These are phyloP conservation scores for Ceratobasidium sp. DNA, from an alignment of 1,284 basidiomycete species.

Conservation along the genomic window DNA sequence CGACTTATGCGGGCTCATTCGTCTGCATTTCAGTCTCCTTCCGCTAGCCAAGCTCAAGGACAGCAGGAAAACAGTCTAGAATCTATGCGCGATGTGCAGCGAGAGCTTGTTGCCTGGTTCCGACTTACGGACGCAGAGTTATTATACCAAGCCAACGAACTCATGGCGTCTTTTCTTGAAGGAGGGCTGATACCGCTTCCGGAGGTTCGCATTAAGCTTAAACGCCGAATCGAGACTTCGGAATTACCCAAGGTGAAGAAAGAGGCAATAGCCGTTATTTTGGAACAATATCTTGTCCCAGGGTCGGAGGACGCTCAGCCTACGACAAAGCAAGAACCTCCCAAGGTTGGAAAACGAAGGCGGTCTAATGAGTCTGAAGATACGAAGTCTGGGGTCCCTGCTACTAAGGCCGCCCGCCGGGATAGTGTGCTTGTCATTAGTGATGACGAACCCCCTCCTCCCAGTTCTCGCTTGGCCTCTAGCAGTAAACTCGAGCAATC, in stretches of 20 bases:
- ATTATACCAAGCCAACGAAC: constrained; percentile 85
- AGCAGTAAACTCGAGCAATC: constrained; percentile 17
- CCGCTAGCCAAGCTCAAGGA: constrained; percentile 53
- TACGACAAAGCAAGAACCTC: background rate
- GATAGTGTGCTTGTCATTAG: constrained; percentile 17
- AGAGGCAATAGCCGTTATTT: constrained; percentile 16
- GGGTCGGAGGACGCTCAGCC: background rate
- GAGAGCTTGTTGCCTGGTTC: constrained; percentile 85
- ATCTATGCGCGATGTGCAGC: constrained; percentile 77
- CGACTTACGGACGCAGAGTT: constrained; percentile 90
- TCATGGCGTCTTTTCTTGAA: constrained; percentile 81
- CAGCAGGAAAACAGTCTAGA: constrained; percentile 60
- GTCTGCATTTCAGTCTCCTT: constrained; percentile 80
- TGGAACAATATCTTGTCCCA: constrained; percentile 20
- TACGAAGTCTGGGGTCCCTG: background rate
- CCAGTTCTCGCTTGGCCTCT: background rate
- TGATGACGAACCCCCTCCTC: constrained; percentile 28
- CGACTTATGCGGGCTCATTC: constrained; percentile 85
- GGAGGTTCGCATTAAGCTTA: constrained; percentile 4
- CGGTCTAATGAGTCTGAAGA: constrained; percentile 3
- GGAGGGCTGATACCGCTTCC: constrained; percentile 54
- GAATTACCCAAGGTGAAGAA: constrained; percentile 15
- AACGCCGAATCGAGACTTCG: background rate
- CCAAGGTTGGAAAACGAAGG: constrained; percentile 25
- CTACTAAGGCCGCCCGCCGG: constrained; percentile 4